Conservation (phyloP, 2,329 filamentous ascomycete genomes). For the Pseudogymnoascus sp. region DNA sequence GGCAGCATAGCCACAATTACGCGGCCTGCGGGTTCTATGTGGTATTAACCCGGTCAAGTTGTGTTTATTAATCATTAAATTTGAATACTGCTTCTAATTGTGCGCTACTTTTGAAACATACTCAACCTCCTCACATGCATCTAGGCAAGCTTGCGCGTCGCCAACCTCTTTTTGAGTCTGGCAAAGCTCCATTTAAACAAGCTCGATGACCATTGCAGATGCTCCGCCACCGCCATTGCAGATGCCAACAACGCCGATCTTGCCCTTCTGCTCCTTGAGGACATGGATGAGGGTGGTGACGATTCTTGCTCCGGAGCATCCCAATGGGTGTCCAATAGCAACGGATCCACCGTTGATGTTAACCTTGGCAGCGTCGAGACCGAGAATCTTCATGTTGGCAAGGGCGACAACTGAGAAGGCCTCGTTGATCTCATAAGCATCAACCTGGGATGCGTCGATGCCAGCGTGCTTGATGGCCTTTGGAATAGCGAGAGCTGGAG, state of each 20-base stretch:
- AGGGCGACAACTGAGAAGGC: conserved; percentile 95
- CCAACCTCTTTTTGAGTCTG: background rate
- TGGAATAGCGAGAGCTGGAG: conserved; percentile 87
- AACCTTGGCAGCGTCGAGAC: conserved; percentile 73
- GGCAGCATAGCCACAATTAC: conserved; percentile 6
- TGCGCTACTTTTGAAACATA: conserved; percentile 9
- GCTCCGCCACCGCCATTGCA: conserved; percentile 98
- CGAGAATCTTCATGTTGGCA: conserved; percentile 90
- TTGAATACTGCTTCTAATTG: conserved; percentile 9
- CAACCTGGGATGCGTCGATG: conserved; percentile 67
- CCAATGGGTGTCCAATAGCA: conserved; percentile 90
- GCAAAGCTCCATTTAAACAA: conserved; percentile 14
- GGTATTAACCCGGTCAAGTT: background rate
- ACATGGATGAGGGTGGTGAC: conserved; percentile 85
- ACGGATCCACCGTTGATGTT: conserved; percentile 95
- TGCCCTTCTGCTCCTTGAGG: conserved; percentile 81
- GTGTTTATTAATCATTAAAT: conserved; percentile 9
- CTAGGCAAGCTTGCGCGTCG: conserved; percentile 2
- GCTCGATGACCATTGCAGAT: conserved; percentile 85
- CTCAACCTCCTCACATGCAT: background rate
- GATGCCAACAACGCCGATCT: conserved; percentile 89
- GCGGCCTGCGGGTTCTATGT: background rate
- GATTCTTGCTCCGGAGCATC: conserved; percentile 89
- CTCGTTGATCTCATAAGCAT: conserved; percentile 99
- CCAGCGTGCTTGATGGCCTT: conserved; percentile 96